Conservation (phyloP, 2,329 filamentous ascomycete genomes). For the Venturia nashicola region DNA sequence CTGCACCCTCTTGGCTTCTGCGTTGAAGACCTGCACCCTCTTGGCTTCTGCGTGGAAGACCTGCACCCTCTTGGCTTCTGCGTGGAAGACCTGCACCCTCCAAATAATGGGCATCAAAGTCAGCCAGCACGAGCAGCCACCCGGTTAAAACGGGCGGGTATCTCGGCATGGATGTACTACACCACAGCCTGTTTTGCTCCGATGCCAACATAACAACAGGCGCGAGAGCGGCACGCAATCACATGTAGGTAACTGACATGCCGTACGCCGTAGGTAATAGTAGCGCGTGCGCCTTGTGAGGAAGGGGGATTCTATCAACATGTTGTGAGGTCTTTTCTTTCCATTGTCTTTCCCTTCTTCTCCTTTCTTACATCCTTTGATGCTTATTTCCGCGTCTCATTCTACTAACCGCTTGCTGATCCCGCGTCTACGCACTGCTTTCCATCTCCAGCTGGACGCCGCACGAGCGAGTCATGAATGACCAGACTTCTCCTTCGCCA, state of each 20-base stretch:
- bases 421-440: too few species aligned
- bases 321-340: neutral
- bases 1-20: too few species aligned
- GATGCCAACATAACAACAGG: neutral
- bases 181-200: neutral
- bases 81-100: too few species aligned
- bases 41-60: neutral
- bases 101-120: too few species aligned
- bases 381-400: too few species aligned
- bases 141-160: neutral
- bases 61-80: neutral
- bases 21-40: neutral
- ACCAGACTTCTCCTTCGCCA: slow-evolving; percentile 4
- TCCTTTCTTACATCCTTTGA: neutral
- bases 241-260: neutral
- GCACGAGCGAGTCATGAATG: neutral
- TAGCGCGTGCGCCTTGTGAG: neutral
- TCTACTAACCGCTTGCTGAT: too few species aligned
- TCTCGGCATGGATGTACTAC: neutral
- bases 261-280: neutral
- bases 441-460: neutral
- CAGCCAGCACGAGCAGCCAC: neutral
- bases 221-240: neutral
- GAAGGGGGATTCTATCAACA: neutral
- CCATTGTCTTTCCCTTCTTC: neutral